Base-by-base conservation (phyloP, 1,284 basidiomycete species). In the Cronartium quercuum region DNA sequence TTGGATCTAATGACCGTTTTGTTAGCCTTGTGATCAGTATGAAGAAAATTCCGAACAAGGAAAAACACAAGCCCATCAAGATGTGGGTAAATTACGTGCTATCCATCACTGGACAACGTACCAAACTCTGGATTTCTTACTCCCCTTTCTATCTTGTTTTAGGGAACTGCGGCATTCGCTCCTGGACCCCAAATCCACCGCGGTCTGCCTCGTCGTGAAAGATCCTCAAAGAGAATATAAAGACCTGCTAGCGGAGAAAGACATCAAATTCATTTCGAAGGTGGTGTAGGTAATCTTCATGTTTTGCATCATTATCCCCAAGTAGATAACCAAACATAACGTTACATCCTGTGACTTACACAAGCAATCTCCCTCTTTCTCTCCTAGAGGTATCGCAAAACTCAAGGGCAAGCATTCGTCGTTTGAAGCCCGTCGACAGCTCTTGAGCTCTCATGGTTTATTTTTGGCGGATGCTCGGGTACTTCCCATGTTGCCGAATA, bases 151-250 rank as follows among this genome's bases (percentile, higher is more conserved):
- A 40, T 51, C 13, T 40, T 42, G 21, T 65, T 44, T 6, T 40
- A 93, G 91, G 77, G 88, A 90, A 35, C 85, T 97, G 63, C 87
- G 87, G 55, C 86, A 95, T 82, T 89, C 94, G 1, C 84, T 91
- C 76, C 87, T 91, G 80, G 92, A 90, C 84, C 93, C 89, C 15
- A 88, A 89, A 70, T 87, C 86, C 10, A 88, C 88, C 3, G 83
- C 89, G 15, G 86, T 98, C 66, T 98, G 94, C 82, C 85, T 98
- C 68, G 89, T 98, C 81, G 90, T 90, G 68, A 98, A 98, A 83
- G 92, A 96, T 82, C 95, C 96, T 7, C 95, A 98, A 81, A 84
- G 95, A 70, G 87, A 93, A 81, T 98, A 96, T 86, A 98, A 98
- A 83, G 92, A 96, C 81, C 86, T 96, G 21, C 85, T 98, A 34